Evolutionary conservation across 441 rosid genomes (phyloP).

Genomic region (Macaranga tanarius): DNA sequence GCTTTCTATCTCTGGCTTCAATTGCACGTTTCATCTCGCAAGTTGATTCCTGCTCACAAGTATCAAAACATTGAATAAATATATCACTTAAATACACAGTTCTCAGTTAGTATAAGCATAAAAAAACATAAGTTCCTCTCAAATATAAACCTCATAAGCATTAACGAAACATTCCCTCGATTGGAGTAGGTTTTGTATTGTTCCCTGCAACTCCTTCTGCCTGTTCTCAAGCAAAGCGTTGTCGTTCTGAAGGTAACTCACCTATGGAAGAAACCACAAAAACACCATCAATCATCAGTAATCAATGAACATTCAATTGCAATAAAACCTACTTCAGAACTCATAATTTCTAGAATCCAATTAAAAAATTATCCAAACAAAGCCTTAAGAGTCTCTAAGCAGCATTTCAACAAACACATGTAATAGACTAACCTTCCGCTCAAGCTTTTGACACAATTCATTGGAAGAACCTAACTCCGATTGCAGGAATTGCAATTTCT

Average conservation of each 20-base stretch:
- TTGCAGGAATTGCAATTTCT: slow-evolving; percentile 49
- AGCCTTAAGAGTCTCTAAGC: background rate
- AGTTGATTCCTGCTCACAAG: slow-evolving; percentile 64
- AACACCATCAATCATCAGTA: background rate
- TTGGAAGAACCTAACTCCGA: slow-evolving; percentile 49
- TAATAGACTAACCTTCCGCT: slow-evolving; percentile 48
- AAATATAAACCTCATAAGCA: slow-evolving; percentile 55
- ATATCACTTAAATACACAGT: background rate
- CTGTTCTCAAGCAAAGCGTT: slow-evolving; percentile 63
- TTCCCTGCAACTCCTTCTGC: slow-evolving; percentile 62
- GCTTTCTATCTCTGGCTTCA: slow-evolving; percentile 58
- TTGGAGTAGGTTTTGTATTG: slow-evolving; percentile 62
- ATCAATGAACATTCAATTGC: background rate
- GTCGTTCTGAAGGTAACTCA: slow-evolving; percentile 68
- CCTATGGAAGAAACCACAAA: slow-evolving; percentile 33
- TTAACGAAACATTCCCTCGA: slow-evolving; percentile 62
- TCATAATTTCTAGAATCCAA: too few relatives aligned
- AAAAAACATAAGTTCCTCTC: background rate
- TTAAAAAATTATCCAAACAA: background rate
- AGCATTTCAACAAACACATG: slow-evolving; percentile 32
- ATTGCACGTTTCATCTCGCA: slow-evolving; percentile 64
- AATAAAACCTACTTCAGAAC: too few relatives aligned
- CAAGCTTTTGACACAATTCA: slow-evolving; percentile 54
- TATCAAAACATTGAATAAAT: slow-evolving; percentile 1
- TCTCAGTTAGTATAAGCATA: background rate